Conservation (phyloP, 2,329 filamentous ascomycete species). For the Fusarium sp. region DNA sequence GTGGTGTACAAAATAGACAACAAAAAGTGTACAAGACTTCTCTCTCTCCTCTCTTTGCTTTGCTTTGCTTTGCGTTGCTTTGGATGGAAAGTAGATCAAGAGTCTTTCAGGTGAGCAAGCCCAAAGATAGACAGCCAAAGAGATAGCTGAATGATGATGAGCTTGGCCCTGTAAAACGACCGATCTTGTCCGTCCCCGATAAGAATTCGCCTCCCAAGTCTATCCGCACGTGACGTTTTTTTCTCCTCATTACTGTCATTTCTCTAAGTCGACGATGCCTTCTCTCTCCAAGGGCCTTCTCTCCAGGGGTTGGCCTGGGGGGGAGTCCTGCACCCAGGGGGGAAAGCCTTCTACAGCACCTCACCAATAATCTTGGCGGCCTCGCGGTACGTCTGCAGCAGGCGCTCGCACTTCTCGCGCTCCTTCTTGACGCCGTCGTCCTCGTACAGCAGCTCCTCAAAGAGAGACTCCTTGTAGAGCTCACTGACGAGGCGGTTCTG, state of each 20-base stretch:
- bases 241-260: slow-evolving; percentile 35
- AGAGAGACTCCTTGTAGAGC: slow-evolving; percentile 91
- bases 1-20: slow-evolving; percentile 46
- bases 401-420: slow-evolving; percentile 97
- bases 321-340: slow-evolving; percentile 3
- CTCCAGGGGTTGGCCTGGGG: slow-evolving; percentile 18
- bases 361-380: slow-evolving; percentile 98
- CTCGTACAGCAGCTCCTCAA: slow-evolving; percentile 94
- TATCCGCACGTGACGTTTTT: slow-evolving; percentile 33
- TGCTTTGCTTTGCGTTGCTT: neutral
- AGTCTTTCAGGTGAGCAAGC: neutral
- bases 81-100: slow-evolving; percentile 19
- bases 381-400: slow-evolving; percentile 95
- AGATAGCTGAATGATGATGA: neutral
- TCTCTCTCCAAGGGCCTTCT: slow-evolving; percentile 12
- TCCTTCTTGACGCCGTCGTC: slow-evolving; percentile 98
- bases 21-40: slow-evolving; percentile 40
- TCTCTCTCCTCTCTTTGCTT: slow-evolving; percentile 16
- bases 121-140: neutral
- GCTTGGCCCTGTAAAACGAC: slow-evolving; percentile 14
- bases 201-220: slow-evolving; percentile 32
- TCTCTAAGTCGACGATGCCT: slow-evolving; percentile 31
- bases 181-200: slow-evolving; percentile 26
- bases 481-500: slow-evolving; percentile 97
- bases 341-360: slow-evolving; percentile 86